Base-by-base conservation (phyloP, 768 basidiomycete species). In the Psilocybe cubensis region DNA sequence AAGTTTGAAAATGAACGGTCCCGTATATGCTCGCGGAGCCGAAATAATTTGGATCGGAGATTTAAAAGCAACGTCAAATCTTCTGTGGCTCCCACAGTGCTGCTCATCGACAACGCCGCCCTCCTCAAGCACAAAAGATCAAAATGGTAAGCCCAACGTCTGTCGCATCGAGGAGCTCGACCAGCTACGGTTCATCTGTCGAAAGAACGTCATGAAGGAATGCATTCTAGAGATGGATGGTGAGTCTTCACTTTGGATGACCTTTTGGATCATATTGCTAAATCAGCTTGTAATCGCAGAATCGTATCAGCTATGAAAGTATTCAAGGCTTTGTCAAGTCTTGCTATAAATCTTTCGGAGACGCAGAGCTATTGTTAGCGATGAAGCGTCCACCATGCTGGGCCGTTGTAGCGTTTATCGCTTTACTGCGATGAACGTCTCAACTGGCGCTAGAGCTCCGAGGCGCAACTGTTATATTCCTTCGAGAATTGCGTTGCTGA, bases 71-170 rank as follows among this genome's bases (percentile, higher is more conserved):
- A 3, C 12, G 43, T 27, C 18, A 18, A 47, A 52, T 28, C 40
- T 35, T 50, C 17, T 24, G 25, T 9, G 11, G 25, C 44, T 45
- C 33, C 41, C 41, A 25, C 33, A 12, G 3, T 1, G 24, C 28
- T 23, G 17, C 42, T 45, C 64, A 51, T 41, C 61, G 58, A 56
- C 66, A 57, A 48, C 65, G 45, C 52, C 56, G 52, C 48, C 68
- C 58, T 61, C 77, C 74, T 80, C 79, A 78, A 79, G 73, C 77
- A 68, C 61, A 43, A 53, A 40, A 66, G 59, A 49, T 61, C 64
- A 72, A 76, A 76, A 87, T 86, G 84, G 85, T 86, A 73, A 85
- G 84, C 62, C 47, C 46, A 59, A 66, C 52, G 20, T 54, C 33
- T 43, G 59, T 52, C 49, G 63, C 61, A 59, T 64, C 67, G 67